Evolutionary conservation across 495 filamentous ascomycete genomes (phyloP).

Genomic region (Neurospora sublineolata): DNA sequence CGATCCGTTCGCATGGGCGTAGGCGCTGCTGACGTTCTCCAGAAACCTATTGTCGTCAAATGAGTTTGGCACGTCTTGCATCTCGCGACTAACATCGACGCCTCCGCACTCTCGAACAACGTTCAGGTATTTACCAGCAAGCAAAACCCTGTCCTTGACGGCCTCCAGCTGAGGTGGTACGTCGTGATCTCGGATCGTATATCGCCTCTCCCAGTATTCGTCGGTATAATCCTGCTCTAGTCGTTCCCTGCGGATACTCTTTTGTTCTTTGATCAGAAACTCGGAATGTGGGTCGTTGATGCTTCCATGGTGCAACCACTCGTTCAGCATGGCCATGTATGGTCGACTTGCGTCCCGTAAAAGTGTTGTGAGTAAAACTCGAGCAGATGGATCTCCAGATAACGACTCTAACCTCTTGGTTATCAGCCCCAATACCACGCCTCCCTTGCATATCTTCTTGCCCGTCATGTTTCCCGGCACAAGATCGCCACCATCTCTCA

Average conservation of each 20-base stretch:
- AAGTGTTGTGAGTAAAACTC: constrained; percentile 63
- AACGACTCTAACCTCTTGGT: constrained; percentile 75
- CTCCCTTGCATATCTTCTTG: constrained; percentile 90
- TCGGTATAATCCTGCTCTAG: constrained; percentile 95
- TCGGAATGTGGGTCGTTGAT: constrained; percentile 92
- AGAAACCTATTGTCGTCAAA: constrained; percentile 85
- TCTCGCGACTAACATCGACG: constrained; percentile 82
- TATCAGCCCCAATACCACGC: constrained; percentile 73
- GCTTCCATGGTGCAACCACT: constrained; percentile 92
- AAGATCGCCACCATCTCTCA: constrained; percentile 76
- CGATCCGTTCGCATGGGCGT: constrained; percentile 89
- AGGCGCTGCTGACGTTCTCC: constrained; percentile 90
- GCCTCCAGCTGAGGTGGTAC: constrained; percentile 86
- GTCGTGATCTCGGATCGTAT: constrained; percentile 82
- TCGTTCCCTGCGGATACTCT: constrained; percentile 82
- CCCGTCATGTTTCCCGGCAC: constrained; percentile 64
- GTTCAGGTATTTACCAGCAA: constrained; percentile 96
- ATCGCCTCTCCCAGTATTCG: constrained; percentile 97
- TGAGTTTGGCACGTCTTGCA: constrained; percentile 76
- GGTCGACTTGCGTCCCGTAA: constrained; percentile 81
- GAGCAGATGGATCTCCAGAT: constrained; percentile 85
- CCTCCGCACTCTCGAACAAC: constrained; percentile 95
- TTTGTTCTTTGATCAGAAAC: constrained; percentile 91
- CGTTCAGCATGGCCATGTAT: constrained; percentile 97
- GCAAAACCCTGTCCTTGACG: constrained; percentile 85